Evolutionary conservation across 176 grass and related monocot species (phyloP).

Genomic region (Triticum monococcum): DNA sequence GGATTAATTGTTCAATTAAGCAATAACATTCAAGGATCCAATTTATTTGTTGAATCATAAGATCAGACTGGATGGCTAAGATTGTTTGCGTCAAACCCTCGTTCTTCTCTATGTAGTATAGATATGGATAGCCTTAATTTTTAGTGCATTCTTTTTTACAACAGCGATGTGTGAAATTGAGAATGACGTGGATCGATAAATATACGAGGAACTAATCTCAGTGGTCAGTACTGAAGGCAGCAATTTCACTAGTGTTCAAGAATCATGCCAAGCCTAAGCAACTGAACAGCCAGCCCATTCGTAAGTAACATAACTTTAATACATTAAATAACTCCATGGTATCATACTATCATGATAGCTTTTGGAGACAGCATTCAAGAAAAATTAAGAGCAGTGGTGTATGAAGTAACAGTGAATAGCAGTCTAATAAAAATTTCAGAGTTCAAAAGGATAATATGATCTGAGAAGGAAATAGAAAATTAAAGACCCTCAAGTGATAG

Average conservation of each 20-base stretch:
- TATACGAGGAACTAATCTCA: not conserved
- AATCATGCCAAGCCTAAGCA: not conserved
- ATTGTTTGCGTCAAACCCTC: not conserved
- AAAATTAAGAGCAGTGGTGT: not conserved
- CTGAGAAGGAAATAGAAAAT: not conserved
- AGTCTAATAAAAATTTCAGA: not conserved
- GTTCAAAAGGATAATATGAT: not conserved
- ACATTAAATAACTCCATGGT: not conserved
- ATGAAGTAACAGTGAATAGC: not conserved
- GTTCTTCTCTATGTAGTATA: not conserved
- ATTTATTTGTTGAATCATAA: not conserved
- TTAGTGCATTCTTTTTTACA: not conserved
- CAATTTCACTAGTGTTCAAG: constrained; percentile 7
- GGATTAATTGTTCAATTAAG: not conserved
- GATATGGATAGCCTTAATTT: not conserved
- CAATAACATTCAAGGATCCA: not conserved
- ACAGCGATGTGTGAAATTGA: not conserved
- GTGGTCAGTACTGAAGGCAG: not conserved
- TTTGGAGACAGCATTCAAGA: not conserved
- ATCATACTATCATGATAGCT: not conserved
- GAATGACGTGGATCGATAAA: not conserved
- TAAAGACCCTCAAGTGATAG: not conserved
- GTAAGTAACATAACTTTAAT: not conserved
- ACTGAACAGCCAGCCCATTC: not conserved
- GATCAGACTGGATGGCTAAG: not conserved